These are phyloP conservation scores for Beauveria brongniartii DNA, from an alignment of 2,329 filamentous ascomycete species.

Conservation along the genomic window DNA sequence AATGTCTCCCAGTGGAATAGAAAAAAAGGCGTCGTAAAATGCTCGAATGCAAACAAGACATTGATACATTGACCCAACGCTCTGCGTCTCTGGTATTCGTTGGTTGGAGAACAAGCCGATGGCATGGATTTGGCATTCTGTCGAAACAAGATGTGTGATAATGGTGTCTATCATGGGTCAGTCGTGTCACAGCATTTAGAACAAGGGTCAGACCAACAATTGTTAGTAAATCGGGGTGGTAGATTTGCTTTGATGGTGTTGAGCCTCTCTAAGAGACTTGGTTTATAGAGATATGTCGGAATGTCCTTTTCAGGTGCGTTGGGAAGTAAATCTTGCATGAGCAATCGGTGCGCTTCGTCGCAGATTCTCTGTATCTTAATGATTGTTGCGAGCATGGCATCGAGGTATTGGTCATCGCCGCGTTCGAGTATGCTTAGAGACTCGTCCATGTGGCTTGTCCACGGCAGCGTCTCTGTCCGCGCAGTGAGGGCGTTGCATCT, in stretches of 20 bases:
- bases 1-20: conserved; percentile 21
- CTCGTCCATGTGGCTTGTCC: conserved; percentile 53
- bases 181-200: neutral
- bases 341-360: conserved; percentile 29
- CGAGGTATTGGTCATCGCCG: conserved; percentile 37
- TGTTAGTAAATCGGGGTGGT: conserved; percentile 17
- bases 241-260: conserved; percentile 16
- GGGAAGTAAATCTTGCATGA: conserved; percentile 23
- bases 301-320: conserved; percentile 16
- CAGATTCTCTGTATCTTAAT: conserved; percentile 31
- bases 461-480: conserved; percentile 43
- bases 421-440: conserved; percentile 39
- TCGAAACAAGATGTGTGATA: conserved; percentile 21
- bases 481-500: conserved; percentile 33
- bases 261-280: conserved; percentile 22
- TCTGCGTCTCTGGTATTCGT: conserved; percentile 23
- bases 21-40: conserved; percentile 30
- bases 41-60: conserved; percentile 26
- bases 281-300: conserved; percentile 27
- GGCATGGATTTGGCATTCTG: conserved; percentile 25
- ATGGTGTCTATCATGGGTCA: conserved; percentile 19
- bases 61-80: conserved; percentile 28
- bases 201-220: conserved; percentile 19
- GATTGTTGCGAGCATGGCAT: conserved; percentile 36
- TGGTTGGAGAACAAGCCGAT: conserved; percentile 25